Base-by-base conservation (phyloP, 2,329 filamentous ascomycete genomes). In the Fusarium longipes region DNA sequence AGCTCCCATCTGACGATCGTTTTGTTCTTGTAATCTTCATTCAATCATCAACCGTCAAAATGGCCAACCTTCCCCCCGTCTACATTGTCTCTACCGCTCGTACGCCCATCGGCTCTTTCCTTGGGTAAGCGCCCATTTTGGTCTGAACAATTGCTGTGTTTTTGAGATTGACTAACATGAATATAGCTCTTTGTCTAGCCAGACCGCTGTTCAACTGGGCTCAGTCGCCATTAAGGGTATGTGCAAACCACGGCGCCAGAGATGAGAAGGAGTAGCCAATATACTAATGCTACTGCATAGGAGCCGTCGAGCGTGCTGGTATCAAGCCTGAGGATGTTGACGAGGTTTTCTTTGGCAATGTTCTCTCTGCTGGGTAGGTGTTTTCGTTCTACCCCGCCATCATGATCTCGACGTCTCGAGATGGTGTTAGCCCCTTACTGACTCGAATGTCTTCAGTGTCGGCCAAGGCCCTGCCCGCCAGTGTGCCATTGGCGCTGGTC, bases 341-440 rank as follows among this genome's bases (percentile, higher is more conserved):
- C 78, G 96, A 99, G 80, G 93, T 99, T 77, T 96, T 96, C 85
- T 96, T 97, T 77, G 96, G 96, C 80, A 99, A 99, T 84, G 96
- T 99, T 71, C 87, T 99, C 75, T 97, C 94, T 62, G 96, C 95
- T 79, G 94, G 95, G 94, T 97, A 86, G 74, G 85, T 76, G 49
- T 27, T 44, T 45, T 39, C 50, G 32, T 18, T 22, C 32, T 48
- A 49, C 52, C 58, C 52, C 57, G 36, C 35, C 67, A 33, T 55
- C 45, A 57, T 61, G 48, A 52, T 51, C 32, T 48, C 44, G 25
- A 18, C 29, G 20, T 22, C 22, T 40, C 18, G 49, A 65, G 42
- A 38, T 30, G 9, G 35, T 12, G 42, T 25, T 30, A n/a, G 30
- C 33, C 24, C 51, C 48, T 42, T 50, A 38, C 71, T 71, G 50